Evolutionary conservation across 306 rosid genomes (phyloP).

Genomic region (Prunus davidiana): DNA sequence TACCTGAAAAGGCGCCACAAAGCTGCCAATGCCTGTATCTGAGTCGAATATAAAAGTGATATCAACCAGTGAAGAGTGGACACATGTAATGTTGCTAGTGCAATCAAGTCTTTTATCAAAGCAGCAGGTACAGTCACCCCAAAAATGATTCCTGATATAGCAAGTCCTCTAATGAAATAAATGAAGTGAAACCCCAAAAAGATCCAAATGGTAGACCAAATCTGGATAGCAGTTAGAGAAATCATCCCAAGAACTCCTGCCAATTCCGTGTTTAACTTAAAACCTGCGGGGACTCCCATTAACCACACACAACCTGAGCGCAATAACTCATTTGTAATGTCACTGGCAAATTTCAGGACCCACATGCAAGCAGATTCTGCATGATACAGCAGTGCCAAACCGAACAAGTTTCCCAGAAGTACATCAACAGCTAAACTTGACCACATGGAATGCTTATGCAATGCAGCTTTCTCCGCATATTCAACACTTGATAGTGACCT

Average conservation of each 20-base stretch:
- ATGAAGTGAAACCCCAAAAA: slow-evolving; percentile 53
- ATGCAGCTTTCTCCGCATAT: slow-evolving; percentile 79
- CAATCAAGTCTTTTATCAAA: slow-evolving; percentile 63
- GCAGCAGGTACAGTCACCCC: slow-evolving; percentile 80
- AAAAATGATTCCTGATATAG: slow-evolving; percentile 70
- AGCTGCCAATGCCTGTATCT: slow-evolving; percentile 80
- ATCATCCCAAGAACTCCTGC: slow-evolving; percentile 81
- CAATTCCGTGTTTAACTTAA: slow-evolving; percentile 86
- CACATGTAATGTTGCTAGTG: slow-evolving; percentile 62
- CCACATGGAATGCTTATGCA: slow-evolving; percentile 84
- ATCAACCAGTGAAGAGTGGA: slow-evolving; percentile 82
- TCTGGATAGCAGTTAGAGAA: slow-evolving; percentile 83
- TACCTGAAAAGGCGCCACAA: slow-evolving; percentile 99
- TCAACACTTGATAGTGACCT: slow-evolving; percentile 82
- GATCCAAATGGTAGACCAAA: slow-evolving; percentile 91
- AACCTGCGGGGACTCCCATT: slow-evolving; percentile 97
- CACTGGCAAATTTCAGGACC: slow-evolving; percentile 56
- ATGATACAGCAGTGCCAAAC: slow-evolving; percentile 61
- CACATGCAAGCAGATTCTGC: slow-evolving; percentile 47
- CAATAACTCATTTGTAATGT: slow-evolving; percentile 61
- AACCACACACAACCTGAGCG: slow-evolving; percentile 96
- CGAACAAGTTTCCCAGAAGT: slow-evolving; percentile 78
- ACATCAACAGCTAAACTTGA: slow-evolving; percentile 72
- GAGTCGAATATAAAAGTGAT: slow-evolving; percentile 81
- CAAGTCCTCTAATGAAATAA: slow-evolving; percentile 63